A percentile compares a stretch with the other conserved stretches of the same genome.
Conservation (phyloP, 1,284 basidiomycete species). For the Neolentinus lepideus region DNA sequence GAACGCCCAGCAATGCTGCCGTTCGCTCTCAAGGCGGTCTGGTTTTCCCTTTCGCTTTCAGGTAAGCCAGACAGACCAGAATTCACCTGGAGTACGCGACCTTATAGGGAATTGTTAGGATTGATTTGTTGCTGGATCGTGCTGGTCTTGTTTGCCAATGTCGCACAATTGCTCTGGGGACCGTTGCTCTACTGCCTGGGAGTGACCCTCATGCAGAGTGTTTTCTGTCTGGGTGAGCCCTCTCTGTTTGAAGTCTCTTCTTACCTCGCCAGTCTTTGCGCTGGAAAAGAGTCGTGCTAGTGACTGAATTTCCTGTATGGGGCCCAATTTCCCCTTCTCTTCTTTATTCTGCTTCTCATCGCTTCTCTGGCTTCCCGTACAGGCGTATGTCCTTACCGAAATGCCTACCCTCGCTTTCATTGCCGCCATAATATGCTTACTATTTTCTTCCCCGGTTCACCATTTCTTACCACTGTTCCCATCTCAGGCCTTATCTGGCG, state of each 20-base stretch:
- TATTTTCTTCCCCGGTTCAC: neutral
- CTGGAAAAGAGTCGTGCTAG: too few relatives aligned
- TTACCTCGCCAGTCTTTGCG: too few relatives aligned
- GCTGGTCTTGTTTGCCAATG: slow-evolving; percentile 34
- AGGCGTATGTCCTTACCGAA: too few relatives aligned
- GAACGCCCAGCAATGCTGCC: slow-evolving; percentile 9
- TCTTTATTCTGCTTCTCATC: too few relatives aligned
- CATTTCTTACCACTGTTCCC: neutral
- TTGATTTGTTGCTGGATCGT: slow-evolving; percentile 39
- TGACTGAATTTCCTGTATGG: too few relatives aligned
- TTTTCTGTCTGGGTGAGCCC: slow-evolving; percentile 37
- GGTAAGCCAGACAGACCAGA: slow-evolving; percentile 13
- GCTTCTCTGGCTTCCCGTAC: too few relatives aligned
- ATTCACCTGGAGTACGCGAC: neutral
- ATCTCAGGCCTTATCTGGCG: slow-evolving; percentile 51
- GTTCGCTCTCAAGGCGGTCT: slow-evolving; percentile 14
- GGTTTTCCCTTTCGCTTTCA: slow-evolving; percentile 19
- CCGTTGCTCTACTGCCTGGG: slow-evolving; percentile 37
- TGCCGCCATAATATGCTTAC: too few relatives aligned
- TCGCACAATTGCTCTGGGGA: slow-evolving; percentile 33
- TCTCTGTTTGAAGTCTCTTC: neutral
- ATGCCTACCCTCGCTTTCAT: too few relatives aligned
- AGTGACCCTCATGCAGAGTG: slow-evolving; percentile 38
- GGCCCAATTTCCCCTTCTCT: too few relatives aligned
- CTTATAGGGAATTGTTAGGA: slow-evolving; percentile 23